Conservation (phyloP, 2,329 filamentous ascomycete species). For the Waltergamsia citrina region DNA sequence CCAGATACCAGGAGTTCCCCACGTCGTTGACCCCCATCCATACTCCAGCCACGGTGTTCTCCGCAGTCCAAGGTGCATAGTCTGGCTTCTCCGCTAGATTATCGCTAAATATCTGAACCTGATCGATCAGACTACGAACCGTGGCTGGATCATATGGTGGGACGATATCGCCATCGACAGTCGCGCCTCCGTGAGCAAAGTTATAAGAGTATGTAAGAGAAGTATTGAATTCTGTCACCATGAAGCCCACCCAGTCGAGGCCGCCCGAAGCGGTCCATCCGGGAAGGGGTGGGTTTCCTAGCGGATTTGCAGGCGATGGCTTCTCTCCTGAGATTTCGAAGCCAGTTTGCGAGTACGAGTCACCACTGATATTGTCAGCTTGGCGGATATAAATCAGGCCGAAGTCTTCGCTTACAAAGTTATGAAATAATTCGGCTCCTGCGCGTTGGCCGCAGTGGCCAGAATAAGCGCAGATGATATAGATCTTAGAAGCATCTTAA, state of each 20-base stretch:
- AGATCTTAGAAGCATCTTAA: background rate
- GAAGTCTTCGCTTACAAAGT: constrained; percentile 2
- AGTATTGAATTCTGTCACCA: constrained; percentile 35
- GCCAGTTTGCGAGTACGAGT: constrained; percentile 25
- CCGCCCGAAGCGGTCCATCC: constrained; percentile 40
- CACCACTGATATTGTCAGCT: constrained; percentile 12
- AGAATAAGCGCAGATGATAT: background rate
- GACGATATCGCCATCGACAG: constrained; percentile 40
- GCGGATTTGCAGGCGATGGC: constrained; percentile 43
- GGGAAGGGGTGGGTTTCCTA: constrained; percentile 52
- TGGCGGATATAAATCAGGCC: background rate
- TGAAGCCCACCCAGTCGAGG: constrained; percentile 40
- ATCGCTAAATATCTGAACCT: constrained; percentile 16
- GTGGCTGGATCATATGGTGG: constrained; percentile 40
- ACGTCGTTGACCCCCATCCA: constrained; percentile 50
- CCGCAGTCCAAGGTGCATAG: constrained; percentile 28
- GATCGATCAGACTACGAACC: constrained; percentile 13
- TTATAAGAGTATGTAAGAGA: constrained; percentile 38
- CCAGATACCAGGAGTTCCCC: constrained; percentile 32
- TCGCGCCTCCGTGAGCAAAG: constrained; percentile 44
- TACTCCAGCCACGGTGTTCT: constrained; percentile 31
- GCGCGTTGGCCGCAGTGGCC: background rate
- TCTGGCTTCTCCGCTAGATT: constrained; percentile 18
- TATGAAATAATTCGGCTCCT: constrained; percentile 2
- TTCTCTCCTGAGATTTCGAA: constrained; percentile 43